Evolutionary conservation across 106 monocot genomes (phyloP).

Genomic region (Amphibolis antarctica): DNA sequence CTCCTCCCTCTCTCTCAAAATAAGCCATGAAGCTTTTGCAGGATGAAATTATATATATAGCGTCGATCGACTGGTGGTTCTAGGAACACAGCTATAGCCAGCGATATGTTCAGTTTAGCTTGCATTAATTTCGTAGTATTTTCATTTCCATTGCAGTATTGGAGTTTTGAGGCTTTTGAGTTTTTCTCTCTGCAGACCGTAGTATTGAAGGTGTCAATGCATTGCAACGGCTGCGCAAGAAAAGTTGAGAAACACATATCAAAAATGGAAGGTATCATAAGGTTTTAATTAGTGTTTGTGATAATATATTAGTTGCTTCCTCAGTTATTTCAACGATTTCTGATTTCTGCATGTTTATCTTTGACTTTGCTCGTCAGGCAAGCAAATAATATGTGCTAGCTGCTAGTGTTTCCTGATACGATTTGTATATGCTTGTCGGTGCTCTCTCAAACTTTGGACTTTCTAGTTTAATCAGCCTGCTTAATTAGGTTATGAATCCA

Average conservation of each 20-base stretch:
- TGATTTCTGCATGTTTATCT: too few species aligned
- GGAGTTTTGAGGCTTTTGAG: neutral
- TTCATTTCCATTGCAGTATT: neutral
- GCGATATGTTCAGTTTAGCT: neutral
- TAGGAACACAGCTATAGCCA: neutral
- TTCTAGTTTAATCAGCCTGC: too few species aligned
- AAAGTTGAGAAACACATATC: slow-evolving; percentile 15
- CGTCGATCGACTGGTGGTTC: too few species aligned
- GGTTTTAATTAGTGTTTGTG: neutral
- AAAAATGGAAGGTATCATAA: slow-evolving; percentile 12
- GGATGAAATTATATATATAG: neutral
- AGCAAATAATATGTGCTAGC: too few species aligned
- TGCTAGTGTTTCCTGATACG: neutral
- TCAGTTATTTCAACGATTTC: too few species aligned
- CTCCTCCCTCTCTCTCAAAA: too few species aligned
- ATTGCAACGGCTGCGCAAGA: slow-evolving; percentile 12
- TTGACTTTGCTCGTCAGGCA: too few species aligned
- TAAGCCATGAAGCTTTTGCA: neutral
- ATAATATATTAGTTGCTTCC: neutral
- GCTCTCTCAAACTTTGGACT: neutral
- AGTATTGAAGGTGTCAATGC: slow-evolving; percentile 11
- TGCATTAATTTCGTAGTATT: too few species aligned
- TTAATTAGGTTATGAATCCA: too few species aligned
- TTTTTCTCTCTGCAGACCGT: slow-evolving; percentile 5
- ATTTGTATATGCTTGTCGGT: neutral